These are phyloP conservation scores for Herpotrichia juniperi DNA, from an alignment of 2,329 filamentous ascomycete species.

Conservation along the genomic window DNA sequence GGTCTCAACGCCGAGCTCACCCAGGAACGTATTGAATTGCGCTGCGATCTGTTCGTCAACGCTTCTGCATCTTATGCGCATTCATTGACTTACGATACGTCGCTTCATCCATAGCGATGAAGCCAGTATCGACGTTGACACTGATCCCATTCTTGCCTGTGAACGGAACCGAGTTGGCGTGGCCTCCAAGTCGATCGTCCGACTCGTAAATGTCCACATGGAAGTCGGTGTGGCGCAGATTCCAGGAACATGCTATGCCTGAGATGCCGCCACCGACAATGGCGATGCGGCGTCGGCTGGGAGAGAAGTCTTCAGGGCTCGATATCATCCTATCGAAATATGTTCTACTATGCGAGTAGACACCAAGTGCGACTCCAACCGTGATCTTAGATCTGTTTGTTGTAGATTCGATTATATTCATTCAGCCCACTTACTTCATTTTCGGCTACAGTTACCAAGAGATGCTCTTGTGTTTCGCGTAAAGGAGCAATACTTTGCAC, in stretches of 20 bases:
- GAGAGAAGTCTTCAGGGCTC: not conserved
- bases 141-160: constrained; percentile 1
- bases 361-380: too few relatives aligned
- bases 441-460: too few relatives aligned
- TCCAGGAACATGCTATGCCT: constrained; percentile 12
- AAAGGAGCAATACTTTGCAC: too few relatives aligned
- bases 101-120: constrained; percentile 10
- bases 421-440: too few relatives aligned
- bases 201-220: constrained; percentile 7
- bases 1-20: constrained; percentile 7
- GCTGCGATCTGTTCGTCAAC: not conserved
- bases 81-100: constrained; percentile 10
- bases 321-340: not conserved
- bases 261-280: constrained; percentile 14
- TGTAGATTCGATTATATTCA: too few relatives aligned
- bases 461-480: too few relatives aligned
- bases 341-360: too few relatives aligned
- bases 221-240: not conserved
- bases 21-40: constrained; percentile 9
- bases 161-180: constrained; percentile 12
- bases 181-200: constrained; percentile 7
- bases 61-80: not conserved
- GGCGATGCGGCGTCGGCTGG: constrained; percentile 1
- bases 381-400: too few relatives aligned
- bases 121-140: constrained; percentile 12